Conservation (phyloP, 2,329 filamentous ascomycete genomes). For the Epichloe glyceriae region DNA sequence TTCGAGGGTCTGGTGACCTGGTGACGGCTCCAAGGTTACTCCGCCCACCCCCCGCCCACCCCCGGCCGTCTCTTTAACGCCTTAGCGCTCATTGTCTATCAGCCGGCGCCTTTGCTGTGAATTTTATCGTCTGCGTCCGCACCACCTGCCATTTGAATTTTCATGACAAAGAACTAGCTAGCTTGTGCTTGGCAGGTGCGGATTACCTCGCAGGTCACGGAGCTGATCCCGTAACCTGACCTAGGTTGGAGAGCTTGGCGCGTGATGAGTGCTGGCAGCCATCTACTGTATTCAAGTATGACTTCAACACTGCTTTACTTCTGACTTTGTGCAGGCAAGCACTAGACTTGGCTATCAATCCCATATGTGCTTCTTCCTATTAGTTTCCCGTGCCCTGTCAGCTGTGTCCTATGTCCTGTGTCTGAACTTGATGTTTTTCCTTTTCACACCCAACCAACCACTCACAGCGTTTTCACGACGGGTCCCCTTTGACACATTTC, state of each 20-base stretch:
- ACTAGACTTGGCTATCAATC: not conserved
- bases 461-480: not conserved
- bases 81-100: not conserved
- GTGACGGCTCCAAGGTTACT: not conserved
- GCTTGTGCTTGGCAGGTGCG: not conserved
- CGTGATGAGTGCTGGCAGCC: not conserved
- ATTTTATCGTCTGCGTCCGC: not conserved
- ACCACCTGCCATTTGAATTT: not conserved
- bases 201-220: not conserved
- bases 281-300: too few species aligned
- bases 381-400: too few species aligned
- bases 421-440: not conserved
- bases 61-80: conserved; percentile 4
- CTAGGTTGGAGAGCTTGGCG: not conserved
- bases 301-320: not conserved
- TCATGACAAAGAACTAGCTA: not conserved
- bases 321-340: not conserved
- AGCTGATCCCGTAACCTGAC: not conserved
- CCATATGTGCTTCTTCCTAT: too few species aligned
- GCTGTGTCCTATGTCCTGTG: not conserved
- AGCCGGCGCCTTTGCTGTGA: not conserved
- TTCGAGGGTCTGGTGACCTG: conserved; percentile 6
- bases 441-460: not conserved
- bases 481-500: conserved; percentile 4
- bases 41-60: not conserved